Percentiles rank a stretch among this genome's conserved stretches.
Evolutionary conservation across 768 basidiomycete genomes (phyloP).

Genomic region (Leccinum rimulosum): DNA sequence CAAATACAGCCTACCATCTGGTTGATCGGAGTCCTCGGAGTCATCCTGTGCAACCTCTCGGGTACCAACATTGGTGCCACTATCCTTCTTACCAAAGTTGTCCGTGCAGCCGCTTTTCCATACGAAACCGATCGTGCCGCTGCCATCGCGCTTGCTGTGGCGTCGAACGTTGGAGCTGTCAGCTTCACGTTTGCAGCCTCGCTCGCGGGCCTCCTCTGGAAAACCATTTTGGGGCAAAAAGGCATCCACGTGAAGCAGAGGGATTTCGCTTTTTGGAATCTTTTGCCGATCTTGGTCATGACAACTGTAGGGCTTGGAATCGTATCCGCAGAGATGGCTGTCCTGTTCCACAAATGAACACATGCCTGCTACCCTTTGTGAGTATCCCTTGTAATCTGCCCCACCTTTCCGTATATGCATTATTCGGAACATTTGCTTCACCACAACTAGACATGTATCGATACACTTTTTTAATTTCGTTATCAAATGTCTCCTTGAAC

Average conservation of each 20-base stretch:
- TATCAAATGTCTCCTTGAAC: background rate
- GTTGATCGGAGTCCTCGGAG: conserved; percentile 68
- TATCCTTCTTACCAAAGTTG: conserved; percentile 81
- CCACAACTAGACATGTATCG: conserved; percentile 9
- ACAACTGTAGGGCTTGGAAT: conserved; percentile 65
- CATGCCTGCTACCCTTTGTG: no score
- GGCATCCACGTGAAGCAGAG: conserved; percentile 56
- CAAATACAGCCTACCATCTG: conserved; percentile 54
- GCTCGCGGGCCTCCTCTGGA: conserved; percentile 87
- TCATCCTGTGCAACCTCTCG: conserved; percentile 75
- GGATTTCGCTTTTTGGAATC: conserved; percentile 74
- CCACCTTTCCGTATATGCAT: background rate
- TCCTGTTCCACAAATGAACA: conserved; percentile 35
- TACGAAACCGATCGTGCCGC: conserved; percentile 47
- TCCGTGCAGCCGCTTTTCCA: conserved; percentile 45
- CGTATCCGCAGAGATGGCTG: conserved; percentile 74
- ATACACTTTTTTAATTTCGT: background rate
- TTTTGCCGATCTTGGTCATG: conserved; percentile 61
- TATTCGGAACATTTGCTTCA: background rate
- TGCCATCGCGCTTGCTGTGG: conserved; percentile 75
- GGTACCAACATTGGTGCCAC: conserved; percentile 93
- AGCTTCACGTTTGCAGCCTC: conserved; percentile 87
- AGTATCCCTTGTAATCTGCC: background rate
- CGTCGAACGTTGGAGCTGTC: conserved; percentile 89
- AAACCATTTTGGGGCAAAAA: conserved; percentile 69